These are phyloP conservation scores for Boletus austroedulis DNA, from an alignment of 1,284 basidiomycete genomes.

Conservation along the genomic window DNA sequence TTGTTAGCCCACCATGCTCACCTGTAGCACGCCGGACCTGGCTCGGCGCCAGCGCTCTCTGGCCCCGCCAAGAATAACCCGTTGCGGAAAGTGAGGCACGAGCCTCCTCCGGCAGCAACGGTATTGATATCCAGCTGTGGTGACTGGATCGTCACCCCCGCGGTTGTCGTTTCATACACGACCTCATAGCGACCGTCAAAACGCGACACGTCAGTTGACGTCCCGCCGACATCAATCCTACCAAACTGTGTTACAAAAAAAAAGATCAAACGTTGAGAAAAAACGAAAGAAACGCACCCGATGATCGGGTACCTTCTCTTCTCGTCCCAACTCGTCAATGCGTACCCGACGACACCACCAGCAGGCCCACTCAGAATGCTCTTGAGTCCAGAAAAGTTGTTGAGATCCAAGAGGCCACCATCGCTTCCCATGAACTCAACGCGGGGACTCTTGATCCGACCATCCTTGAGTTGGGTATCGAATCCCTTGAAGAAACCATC, in stretches of 20 bases:
- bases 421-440: conserved; percentile 77
- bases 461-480: conserved; percentile 61
- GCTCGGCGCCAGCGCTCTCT: conserved; percentile 70
- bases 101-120: conserved; percentile 76
- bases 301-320: conserved; percentile 58
- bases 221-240: conserved; percentile 71
- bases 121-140: conserved; percentile 79
- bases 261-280: background rate
- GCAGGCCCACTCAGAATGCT: conserved; percentile 76
- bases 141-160: conserved; percentile 74
- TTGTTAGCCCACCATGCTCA: conserved; percentile 25
- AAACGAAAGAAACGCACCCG: conserved; percentile 41
- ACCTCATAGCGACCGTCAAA: conserved; percentile 75
- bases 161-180: conserved; percentile 79
- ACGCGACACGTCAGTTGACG: conserved; percentile 77
- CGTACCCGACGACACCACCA: conserved; percentile 76
- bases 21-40: conserved; percentile 71
- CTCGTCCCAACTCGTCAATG: conserved; percentile 67
- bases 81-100: conserved; percentile 40
- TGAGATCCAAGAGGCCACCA: conserved; percentile 68
- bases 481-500: conserved; percentile 92
- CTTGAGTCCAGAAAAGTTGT: conserved; percentile 74
- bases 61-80: conserved; percentile 69
- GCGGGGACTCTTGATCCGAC: conserved; percentile 36
- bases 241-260: background rate